Evolutionary conservation across 495 filamentous ascomycete species (phyloP), one percentile per base, ranked within the genome.

Genomic region (Mycothermus thermophilus): DNA sequence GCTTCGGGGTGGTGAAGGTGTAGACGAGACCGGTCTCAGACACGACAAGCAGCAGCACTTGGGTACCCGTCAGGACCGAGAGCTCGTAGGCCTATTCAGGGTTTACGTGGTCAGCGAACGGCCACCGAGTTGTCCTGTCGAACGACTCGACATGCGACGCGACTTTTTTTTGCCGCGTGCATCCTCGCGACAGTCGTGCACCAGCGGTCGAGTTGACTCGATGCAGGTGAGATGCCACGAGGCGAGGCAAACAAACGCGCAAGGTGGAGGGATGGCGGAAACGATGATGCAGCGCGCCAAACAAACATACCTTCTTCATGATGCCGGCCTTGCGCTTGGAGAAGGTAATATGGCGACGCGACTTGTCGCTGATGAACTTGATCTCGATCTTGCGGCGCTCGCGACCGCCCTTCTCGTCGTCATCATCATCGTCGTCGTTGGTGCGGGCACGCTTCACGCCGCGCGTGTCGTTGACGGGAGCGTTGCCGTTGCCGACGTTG

Each of bases 341-440:
- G 63, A 99, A 99, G 44, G 90, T 99, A 59, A 99, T 99, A 69
- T 99, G 90, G 37, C 90, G 82, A 67, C 90, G 86, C 66, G 90
- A 96, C 71, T 99, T 99, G 66, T 99, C 90, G 62, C 87, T 86
- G 56, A 99, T 99, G 64, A 99, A 99, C 73, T 99, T 99, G 67
- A 99, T 99, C 66, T 99, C 90, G 51, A 99, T 99, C 77, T 99
- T 99, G 59, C 90, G 74, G 52, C 90, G 78, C 74, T 99, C 90
- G 68, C 90, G 92, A 54, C 86, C 84, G 37, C 83, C 83, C 79
- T 95, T 95, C 55, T 93, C 88, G 52, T 94, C 88, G 50, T 96
- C 90, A 43, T 99, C 90, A 50, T 99, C 90, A 42, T 97, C 92
- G 56, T 99, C 90, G 57, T 97, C 92, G 39, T 74, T 74, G 13